Conservation (phyloP, 2,329 filamentous ascomycete species). For the Sphaceloma murrayae region DNA sequence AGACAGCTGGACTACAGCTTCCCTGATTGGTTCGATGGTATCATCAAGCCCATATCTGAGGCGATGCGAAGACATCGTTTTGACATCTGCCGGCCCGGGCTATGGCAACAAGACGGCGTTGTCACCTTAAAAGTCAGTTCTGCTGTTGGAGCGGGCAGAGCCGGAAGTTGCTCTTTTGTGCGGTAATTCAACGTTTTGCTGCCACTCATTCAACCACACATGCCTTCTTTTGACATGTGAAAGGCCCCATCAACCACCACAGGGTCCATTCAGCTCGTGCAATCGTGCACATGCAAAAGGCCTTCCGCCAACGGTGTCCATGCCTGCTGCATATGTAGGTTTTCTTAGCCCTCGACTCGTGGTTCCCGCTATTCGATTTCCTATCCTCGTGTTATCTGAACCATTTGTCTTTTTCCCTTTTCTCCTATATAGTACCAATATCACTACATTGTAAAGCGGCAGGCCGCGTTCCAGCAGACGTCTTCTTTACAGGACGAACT, state of each 20-base stretch:
- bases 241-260: too few species aligned
- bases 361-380: constrained; percentile 3
- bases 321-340: constrained; percentile 11
- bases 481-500: not conserved
- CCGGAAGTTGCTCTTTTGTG: not conserved
- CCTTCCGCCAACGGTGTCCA: not conserved
- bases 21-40: too few species aligned
- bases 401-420: constrained; percentile 1
- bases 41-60: too few species aligned
- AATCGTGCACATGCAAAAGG: constrained; percentile 3
- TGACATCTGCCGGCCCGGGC: constrained; percentile 9
- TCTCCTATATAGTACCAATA: constrained; percentile 2
- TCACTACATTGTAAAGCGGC: not conserved
- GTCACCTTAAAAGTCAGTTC: too few species aligned
- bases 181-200: constrained; percentile 7
- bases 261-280: too few species aligned
- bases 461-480: constrained; percentile 4
- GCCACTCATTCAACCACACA: constrained; percentile 9
- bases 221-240: constrained; percentile 10
- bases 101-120: constrained; percentile 6
- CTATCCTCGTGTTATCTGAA: constrained; percentile 1
- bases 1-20: too few species aligned
- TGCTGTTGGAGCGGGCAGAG: not conserved
- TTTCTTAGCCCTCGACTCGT: constrained; percentile 9
- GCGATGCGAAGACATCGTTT: too few species aligned